phyloP scores from a whole-genome alignment of 192 early-diverging fungal species.

The Piromyces sp. region DNA sequence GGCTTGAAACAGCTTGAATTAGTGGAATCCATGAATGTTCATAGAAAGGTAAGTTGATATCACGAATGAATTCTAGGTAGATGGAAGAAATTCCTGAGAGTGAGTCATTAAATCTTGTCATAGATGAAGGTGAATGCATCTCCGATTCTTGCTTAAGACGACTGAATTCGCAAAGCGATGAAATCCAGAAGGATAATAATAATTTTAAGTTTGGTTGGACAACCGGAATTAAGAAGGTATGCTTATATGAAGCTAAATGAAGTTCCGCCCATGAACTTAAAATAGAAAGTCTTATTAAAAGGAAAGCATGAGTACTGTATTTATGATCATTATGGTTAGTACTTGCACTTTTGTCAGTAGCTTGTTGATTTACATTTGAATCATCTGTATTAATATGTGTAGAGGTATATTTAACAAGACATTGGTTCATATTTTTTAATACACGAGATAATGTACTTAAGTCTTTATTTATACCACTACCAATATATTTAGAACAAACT shows the following conservation, averaged over 20 bases:
- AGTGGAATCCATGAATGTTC: constrained; percentile 22
- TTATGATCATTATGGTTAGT: constrained; percentile 23
- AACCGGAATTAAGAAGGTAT: constrained; percentile 39
- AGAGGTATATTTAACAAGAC: constrained; percentile 45
- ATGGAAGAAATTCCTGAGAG: constrained; percentile 6
- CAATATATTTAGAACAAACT: constrained; percentile 67
- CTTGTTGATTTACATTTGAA: constrained; percentile 15
- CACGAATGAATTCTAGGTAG: constrained; percentile 25
- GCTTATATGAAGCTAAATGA: constrained; percentile 41
- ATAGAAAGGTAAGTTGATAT: constrained; percentile 37
- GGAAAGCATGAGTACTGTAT: constrained; percentile 53
- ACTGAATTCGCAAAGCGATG: background rate
- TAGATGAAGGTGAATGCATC: background rate
- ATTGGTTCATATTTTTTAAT: constrained; percentile 46
- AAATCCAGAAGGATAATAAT: constrained; percentile 3
- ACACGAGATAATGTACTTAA: constrained; percentile 50
- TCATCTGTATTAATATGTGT: constrained; percentile 24
- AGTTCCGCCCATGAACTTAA: constrained; percentile 67
- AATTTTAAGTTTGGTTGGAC: constrained; percentile 25
- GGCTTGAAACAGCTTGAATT: constrained; percentile 14
- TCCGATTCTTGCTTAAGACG: background rate
- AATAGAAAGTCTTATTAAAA: constrained; percentile 59
- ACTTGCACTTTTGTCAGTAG: background rate
- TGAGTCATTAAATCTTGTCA: background rate
- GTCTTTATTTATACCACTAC: constrained; percentile 73